Base-by-base conservation (phyloP, 2,329 filamentous ascomycete species). In the Alternaria metachromatica region DNA sequence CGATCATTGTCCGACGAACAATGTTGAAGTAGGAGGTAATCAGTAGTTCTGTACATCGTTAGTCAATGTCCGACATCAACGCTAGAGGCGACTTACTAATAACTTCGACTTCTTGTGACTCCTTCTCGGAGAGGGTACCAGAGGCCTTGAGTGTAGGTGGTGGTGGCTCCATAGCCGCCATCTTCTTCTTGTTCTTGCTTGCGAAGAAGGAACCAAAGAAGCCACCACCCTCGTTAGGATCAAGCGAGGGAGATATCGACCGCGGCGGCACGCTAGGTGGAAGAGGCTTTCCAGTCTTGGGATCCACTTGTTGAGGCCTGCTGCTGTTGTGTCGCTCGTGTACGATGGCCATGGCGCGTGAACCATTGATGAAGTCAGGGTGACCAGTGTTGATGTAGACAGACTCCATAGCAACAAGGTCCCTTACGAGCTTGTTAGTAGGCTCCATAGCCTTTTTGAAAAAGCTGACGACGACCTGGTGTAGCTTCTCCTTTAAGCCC, bases 131-230 rank as follows among this genome's bases (percentile, higher is more conserved):
- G 43, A 99, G 85, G 25, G 91, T 97, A 45, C 96, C 95, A 4
- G 93, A 97, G 33, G 96, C 96, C 85, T 97, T 99, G 62, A 99
- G 88, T 45, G 89, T 95, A 28, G 96, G 89, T 66, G 96, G 96
- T 43, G 96, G 96, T 13, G 96, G 87, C 80, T 99, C 96, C 96
- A 99, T 99, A 51, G 95, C 94, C n/a, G 96, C 96, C 84, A 97
- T 96, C 90, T 97, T 98, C 88, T 99, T 99, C 90, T 98, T 99
- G 85, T 98, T 99, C 88, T 98, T 99, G 78, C 93, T 94, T 11
- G 96, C 93, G 79, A 97, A 99, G 88, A 99, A 99, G 76, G 93
- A 97, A 72, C 96, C 96, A 75, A 99, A 99, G 87, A 99, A 99
- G 41, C 95, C 94, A 64, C 87, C 75, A 15, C 80, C 76, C 10